Evolutionary conservation across 106 monocot genomes (phyloP), one percentile per base, ranked within the genome.

Genomic region (Hemerocallis citrina): DNA sequence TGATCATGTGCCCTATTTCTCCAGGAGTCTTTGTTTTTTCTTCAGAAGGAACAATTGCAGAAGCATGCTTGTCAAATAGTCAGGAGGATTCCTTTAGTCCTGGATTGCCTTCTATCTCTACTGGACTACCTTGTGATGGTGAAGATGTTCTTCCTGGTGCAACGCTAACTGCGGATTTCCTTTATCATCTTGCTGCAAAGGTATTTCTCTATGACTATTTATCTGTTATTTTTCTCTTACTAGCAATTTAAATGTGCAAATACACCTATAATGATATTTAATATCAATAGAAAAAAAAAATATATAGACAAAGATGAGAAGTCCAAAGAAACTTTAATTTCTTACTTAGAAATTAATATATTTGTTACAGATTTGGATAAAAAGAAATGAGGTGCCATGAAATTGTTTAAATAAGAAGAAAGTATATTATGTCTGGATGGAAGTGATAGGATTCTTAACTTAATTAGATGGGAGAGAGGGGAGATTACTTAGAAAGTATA

Each of bases 121-220:
- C 77, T 57, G 82, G 87, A 19, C 41, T 44, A 30, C 12, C 66
- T 73, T 79, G 79, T 52, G 87, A 98, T 72, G 63, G 72, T 40
- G 98, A 98, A 31, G 92, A 92, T 63, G 56, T 78, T 63, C 98
- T 92, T 71, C 72, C 98, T 28, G 98, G 98, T 39, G 77, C 67
- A 39, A 88, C 79, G 48, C 71, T 98, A 22, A 92, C 84, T 49
- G 98, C 98, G 48, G 76, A 98, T 77, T 92, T 98, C 28, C 88
- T 98, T 54, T 92, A 98, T 65, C 61, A 92, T 69, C 36, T 98
- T 16, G 82, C 85, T 63, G 63, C 77, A 44, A 88, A 77, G 88
- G 98, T 98, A 79, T 35, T 51, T 6, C 23, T 14, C 12, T 15
- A 39, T n/a, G n/a, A n/a, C n/a, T n/a, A n/a, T n/a, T n/a, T n/a